Evolutionary conservation across 306 rosid genomes (phyloP).

Genomic region (Hippophae rhamnoides): DNA sequence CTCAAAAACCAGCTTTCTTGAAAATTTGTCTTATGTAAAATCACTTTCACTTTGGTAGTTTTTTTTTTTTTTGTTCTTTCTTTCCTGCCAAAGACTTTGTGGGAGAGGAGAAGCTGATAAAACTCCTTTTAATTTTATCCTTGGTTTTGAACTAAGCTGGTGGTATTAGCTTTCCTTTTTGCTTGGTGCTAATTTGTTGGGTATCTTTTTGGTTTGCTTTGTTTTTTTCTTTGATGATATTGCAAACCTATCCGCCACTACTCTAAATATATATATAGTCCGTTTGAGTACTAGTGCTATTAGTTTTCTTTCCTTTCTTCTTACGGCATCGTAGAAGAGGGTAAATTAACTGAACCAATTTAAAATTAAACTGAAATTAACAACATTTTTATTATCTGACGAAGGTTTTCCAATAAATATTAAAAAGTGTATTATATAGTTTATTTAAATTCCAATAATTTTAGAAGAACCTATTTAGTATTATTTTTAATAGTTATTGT

Average conservation of each 20-base stretch:
- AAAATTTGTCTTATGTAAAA: constrained; percentile 13
- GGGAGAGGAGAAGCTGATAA: constrained; percentile 23
- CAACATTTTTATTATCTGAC: no score
- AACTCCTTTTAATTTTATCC: constrained; percentile 24
- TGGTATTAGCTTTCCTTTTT: constrained; percentile 13
- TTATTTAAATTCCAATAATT: no score
- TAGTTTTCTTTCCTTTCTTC: constrained; percentile 66
- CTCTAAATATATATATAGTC: constrained; percentile 47
- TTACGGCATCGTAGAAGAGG: constrained; percentile 42
- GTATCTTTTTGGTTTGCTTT: constrained; percentile 30
- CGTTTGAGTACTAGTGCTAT: constrained; percentile 27
- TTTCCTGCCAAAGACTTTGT: constrained; percentile 44
- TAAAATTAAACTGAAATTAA: no score
- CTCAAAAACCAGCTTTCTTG: not conserved
- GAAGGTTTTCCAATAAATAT: no score
- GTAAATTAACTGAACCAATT: no score
- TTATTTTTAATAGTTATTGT: no score
- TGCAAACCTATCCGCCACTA: constrained; percentile 32
- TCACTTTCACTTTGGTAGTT: constrained; percentile 39
- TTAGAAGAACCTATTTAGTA: no score
- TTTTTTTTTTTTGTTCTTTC: constrained; percentile 22
- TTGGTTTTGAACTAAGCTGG: constrained; percentile 29
- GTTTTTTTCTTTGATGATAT: constrained; percentile 16
- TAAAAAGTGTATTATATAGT: not conserved
- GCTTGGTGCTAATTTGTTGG: constrained; percentile 32